These are phyloP conservation scores for Sophora flavescens DNA, from an alignment of 306 rosid genomes.

Conservation along the genomic window DNA sequence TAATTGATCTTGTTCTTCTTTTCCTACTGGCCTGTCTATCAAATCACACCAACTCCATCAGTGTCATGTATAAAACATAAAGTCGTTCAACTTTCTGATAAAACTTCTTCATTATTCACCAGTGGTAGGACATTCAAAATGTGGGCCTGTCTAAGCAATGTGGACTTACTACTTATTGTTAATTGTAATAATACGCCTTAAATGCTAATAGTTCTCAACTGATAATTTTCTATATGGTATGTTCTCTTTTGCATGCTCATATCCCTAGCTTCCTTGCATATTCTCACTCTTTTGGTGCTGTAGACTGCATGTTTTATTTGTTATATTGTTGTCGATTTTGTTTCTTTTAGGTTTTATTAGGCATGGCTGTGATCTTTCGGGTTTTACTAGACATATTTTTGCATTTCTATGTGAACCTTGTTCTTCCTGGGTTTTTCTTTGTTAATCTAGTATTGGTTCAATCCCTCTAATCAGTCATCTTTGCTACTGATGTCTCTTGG, in stretches of 20 bases:
- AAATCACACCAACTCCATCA: constrained; percentile 19
- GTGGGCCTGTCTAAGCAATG: constrained; percentile 20
- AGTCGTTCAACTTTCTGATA: neutral
- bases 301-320: constrained; percentile 24
- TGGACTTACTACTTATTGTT: neutral
- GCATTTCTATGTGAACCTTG: constrained; percentile 6
- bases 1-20: constrained; percentile 35
- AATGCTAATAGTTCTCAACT: neutral
- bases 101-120: constrained; percentile 5
- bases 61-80: constrained; percentile 5
- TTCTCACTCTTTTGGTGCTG: constrained; percentile 31
- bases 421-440: neutral
- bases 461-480: constrained; percentile 34
- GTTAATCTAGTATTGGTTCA: constrained; percentile 25
- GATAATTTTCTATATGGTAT: constrained; percentile 4
- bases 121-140: constrained; percentile 22
- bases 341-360: constrained; percentile 11
- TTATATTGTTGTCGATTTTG: constrained; percentile 18
- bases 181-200: constrained; percentile 20
- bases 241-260: constrained; percentile 27
- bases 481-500: constrained; percentile 27
- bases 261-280: constrained; percentile 11
- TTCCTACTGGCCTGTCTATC: constrained; percentile 6
- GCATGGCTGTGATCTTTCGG: constrained; percentile 14
- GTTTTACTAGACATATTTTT: constrained; percentile 16